Evolutionary conservation across 2,329 filamentous ascomycete genomes (phyloP), one percentile per base, ranked within the genome.

Genomic region (Penicillium sp.): DNA sequence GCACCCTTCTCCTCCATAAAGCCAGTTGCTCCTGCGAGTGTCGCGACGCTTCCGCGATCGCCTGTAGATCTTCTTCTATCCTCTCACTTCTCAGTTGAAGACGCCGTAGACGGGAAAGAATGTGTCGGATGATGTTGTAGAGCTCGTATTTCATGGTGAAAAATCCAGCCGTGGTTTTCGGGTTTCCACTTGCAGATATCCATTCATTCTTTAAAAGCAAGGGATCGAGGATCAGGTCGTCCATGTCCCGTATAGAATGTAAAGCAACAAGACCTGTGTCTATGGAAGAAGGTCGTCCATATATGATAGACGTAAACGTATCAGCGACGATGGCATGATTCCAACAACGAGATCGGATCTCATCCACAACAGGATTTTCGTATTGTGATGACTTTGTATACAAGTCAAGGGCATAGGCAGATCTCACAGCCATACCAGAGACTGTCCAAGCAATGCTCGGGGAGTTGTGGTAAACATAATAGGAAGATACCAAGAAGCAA

Each of bases 301-400:
- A 69, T 31, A 70, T 65, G 55, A 65, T 63, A 10, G 68, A 63
- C 22, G 64, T 58, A 51, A 71, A 71, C 3, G 62, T 68, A 43
- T 71, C 68, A 8, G 58, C 52, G 1, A 69, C 61, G 9, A 62
- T 64, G 45, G 67, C 44, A 38, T 70, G 67, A 40, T 68, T 69
- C 68, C 68, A 71, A 38, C 63, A 67, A 2, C 68, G 62, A n/a
- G 62, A 61, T 9, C 67, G 61, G 32, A 69, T 58, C 52, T 70
- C 63, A 68, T 52, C 52, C 18, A 57, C 49, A 11, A 61, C 46
- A 5, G 52, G 49, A 47, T 42, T 46, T 5, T 47, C 51, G 16
- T 29, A 48, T 4, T 39, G 38, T 2, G 49, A 27, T 3, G 58
- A 44, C 11, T 49, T 46, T 2, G 52, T 60, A 44, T 64, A 59